Percentiles rank a stretch among this genome's conserved stretches.
phyloP scores from a whole-genome alignment of 1,139 yeast species.

The Saccharomyces hybrid region DNA sequence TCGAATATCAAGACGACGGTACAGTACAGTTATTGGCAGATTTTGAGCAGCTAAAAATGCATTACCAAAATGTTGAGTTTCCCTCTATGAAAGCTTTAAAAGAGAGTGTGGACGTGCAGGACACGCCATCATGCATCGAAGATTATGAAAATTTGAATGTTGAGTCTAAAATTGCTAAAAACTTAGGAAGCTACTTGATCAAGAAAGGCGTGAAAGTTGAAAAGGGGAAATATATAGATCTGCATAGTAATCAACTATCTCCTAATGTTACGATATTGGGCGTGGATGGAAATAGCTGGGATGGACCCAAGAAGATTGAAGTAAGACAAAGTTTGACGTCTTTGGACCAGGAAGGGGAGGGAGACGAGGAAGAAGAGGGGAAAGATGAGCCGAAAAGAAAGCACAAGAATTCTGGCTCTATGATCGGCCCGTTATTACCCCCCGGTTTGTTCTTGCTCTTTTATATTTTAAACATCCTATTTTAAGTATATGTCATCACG shows the following conservation, averaged over 20 bases:
- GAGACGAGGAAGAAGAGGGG: neutral
- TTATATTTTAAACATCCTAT: neutral
- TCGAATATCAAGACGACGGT: slow-evolving; percentile 51
- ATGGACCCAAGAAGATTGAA: neutral
- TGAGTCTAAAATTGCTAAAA: slow-evolving; percentile 41
- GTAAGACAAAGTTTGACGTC: neutral
- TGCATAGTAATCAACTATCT: slow-evolving; percentile 31
- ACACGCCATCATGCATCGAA: slow-evolving; percentile 34
- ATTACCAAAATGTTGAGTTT: slow-evolving; percentile 35
- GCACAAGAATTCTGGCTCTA: neutral
- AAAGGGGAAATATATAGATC: slow-evolving; percentile 42
- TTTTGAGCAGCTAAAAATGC: slow-evolving; percentile 44
- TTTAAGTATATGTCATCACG: neutral
- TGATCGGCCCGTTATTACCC: neutral
- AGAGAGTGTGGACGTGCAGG: neutral
- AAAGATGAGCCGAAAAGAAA: neutral
- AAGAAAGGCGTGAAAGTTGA: slow-evolving; percentile 41
- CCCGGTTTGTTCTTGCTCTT: neutral
- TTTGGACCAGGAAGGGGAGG: neutral
- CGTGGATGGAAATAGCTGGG: slow-evolving; percentile 11
- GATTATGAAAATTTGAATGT: slow-evolving; percentile 48
- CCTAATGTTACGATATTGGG: slow-evolving; percentile 16
- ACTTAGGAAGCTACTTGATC: slow-evolving; percentile 42
- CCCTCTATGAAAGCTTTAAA: slow-evolving; percentile 20
- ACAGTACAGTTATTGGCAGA: slow-evolving; percentile 49